A percentile compares a stretch with the other conserved stretches of the same genome.
phyloP scores from a whole-genome alignment of 768 basidiomycete genomes.

The Tulasnella sp. region DNA sequence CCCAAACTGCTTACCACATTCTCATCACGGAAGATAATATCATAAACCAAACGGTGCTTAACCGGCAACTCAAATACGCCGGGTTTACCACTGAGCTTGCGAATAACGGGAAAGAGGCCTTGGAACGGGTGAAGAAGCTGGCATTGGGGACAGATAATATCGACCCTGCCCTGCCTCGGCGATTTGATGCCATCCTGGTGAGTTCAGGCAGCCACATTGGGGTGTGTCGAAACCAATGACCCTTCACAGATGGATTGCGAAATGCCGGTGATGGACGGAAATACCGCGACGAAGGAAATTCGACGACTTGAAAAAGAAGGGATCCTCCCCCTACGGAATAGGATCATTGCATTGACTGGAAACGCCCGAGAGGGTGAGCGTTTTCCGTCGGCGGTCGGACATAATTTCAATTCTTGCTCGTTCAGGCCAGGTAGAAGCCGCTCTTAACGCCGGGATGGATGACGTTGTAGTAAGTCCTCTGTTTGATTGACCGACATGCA shows the following conservation, averaged over 20 bases:
- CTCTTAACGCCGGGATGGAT: conserved; percentile 24
- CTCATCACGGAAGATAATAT: conserved; percentile 24
- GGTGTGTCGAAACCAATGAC: not conserved
- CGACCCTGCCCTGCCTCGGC: not conserved
- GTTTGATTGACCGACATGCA: not conserved
- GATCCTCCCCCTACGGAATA: conserved; percentile 15
- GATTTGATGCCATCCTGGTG: conserved; percentile 22
- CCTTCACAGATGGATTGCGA: conserved; percentile 23
- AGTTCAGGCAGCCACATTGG: not conserved
- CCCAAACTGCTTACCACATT: conserved; percentile 18
- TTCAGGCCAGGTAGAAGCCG: conserved; percentile 21
- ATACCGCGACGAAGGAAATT: conserved; percentile 21
- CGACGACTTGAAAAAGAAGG: conserved; percentile 21
- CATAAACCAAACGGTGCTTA: conserved; percentile 22
- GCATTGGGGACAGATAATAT: not conserved
- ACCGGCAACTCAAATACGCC: conserved; percentile 23
- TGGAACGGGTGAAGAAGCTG: conserved; percentile 19
- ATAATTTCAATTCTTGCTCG: not conserved
- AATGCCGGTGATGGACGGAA: conserved; percentile 24
- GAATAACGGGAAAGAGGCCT: conserved; percentile 22
- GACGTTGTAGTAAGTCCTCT: conserved; percentile 20
- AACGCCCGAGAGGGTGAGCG: conserved; percentile 20
- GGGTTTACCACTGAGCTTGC: conserved; percentile 21
- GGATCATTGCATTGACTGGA: conserved; percentile 23
- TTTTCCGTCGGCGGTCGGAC: not conserved